These are phyloP conservation scores for Boletus sp. DNA, from an alignment of 1,284 basidiomycete genomes.

Conservation along the genomic window DNA sequence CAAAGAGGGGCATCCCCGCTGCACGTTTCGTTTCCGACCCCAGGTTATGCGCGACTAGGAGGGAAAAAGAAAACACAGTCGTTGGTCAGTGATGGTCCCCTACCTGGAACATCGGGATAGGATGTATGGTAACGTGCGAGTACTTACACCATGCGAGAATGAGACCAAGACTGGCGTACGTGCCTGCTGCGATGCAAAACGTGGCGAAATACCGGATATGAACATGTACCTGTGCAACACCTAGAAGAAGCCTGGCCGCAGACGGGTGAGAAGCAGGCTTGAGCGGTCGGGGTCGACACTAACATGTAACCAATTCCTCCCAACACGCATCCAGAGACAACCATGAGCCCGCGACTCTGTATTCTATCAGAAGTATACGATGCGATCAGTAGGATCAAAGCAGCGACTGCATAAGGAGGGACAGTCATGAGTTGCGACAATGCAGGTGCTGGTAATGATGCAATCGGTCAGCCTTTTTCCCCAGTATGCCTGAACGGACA, in stretches of 20 bases:
- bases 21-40: slow-evolving; percentile 77
- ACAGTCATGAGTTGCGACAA: slow-evolving; percentile 70
- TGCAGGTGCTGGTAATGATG: slow-evolving; percentile 39
- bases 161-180: slow-evolving; percentile 63
- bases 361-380: slow-evolving; percentile 68
- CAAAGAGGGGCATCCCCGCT: slow-evolving; percentile 69
- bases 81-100: background rate
- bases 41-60: slow-evolving; percentile 63
- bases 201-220: slow-evolving; percentile 63
- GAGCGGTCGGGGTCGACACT: slow-evolving; percentile 2
- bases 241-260: slow-evolving; percentile 21
- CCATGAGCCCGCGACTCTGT: slow-evolving; percentile 65
- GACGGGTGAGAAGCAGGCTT: background rate
- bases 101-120: background rate
- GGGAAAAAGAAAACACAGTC: background rate
- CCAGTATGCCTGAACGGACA: slow-evolving; percentile 9
- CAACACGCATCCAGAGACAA: slow-evolving; percentile 46
- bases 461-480: background rate
- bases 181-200: slow-evolving; percentile 67
- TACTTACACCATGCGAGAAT: slow-evolving; percentile 70
- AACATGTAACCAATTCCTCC: slow-evolving; percentile 59
- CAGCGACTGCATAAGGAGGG: slow-evolving; percentile 76
- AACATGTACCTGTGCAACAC: slow-evolving; percentile 33
- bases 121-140: background rate
- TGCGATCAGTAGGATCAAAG: slow-evolving; percentile 60